These are phyloP conservation scores for Periconia macrospinosa DNA, from an alignment of 2,329 filamentous ascomycete genomes.

Conservation along the genomic window DNA sequence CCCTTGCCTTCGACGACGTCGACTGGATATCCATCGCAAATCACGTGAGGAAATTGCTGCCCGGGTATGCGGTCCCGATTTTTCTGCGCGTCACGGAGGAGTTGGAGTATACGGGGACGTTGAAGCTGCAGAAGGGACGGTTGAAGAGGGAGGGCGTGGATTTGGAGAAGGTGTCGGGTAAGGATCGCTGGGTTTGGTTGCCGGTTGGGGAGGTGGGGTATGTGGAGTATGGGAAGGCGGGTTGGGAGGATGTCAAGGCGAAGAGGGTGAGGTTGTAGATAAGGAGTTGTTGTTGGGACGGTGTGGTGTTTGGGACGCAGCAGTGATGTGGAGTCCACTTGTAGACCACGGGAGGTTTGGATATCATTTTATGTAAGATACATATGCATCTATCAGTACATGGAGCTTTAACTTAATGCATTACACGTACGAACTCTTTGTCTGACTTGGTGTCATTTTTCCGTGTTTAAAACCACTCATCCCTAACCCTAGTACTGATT, in stretches of 20 bases:
- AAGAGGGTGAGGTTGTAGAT: slow-evolving; percentile 31
- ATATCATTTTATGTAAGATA: no score
- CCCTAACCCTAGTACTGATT: no score
- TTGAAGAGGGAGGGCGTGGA: slow-evolving; percentile 49
- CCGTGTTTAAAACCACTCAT: no score
- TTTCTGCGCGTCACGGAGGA: slow-evolving; percentile 45
- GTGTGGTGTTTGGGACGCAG: no score
- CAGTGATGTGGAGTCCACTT: no score
- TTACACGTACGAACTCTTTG: no score
- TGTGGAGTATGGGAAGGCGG: slow-evolving; percentile 41
- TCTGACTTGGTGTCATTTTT: no score
- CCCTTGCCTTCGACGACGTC: slow-evolving; percentile 31
- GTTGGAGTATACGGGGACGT: slow-evolving; percentile 50
- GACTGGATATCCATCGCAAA: slow-evolving; percentile 41
- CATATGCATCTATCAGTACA: no score
- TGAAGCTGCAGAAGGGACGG: slow-evolving; percentile 50
- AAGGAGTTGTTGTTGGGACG: not conserved
- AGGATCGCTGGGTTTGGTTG: slow-evolving; percentile 48
- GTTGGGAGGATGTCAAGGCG: slow-evolving; percentile 38
- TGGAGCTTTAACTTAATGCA: no score
- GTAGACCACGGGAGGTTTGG: no score
- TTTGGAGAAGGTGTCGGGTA: slow-evolving; percentile 41
- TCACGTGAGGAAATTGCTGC: slow-evolving; percentile 44
- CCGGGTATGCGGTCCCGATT: slow-evolving; percentile 50
- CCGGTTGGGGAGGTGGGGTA: slow-evolving; percentile 38